Conservation (phyloP, 495 filamentous ascomycete genomes). For the Hyaloscypha variabilis region DNA sequence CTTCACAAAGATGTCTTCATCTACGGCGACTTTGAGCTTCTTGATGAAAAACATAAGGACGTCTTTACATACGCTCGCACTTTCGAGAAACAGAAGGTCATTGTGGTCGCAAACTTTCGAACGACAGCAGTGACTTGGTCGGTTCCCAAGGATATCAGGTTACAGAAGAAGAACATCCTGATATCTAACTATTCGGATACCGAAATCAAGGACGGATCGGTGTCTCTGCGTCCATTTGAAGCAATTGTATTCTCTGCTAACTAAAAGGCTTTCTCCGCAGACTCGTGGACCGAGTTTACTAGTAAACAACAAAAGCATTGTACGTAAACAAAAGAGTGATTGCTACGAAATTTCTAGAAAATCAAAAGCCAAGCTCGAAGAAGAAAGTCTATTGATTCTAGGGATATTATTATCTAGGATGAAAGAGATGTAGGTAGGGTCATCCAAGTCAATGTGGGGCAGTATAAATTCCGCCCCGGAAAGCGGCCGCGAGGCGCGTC, state of each 20-base stretch:
- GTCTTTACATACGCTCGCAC: constrained; percentile 38
- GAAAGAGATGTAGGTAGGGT: background rate
- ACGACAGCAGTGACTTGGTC: constrained; percentile 17
- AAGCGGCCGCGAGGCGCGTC: background rate
- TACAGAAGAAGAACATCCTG: constrained; percentile 15
- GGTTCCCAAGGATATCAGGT: constrained; percentile 6
- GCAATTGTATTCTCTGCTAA: constrained; percentile 21
- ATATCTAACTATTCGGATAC: constrained; percentile 16
- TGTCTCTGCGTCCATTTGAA: constrained; percentile 24
- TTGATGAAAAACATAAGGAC: constrained; percentile 39
- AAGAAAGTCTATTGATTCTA: background rate
- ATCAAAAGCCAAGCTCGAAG: background rate
- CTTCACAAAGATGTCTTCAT: constrained; percentile 45
- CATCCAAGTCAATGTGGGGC: background rate
- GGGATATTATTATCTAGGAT: background rate
- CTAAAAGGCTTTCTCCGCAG: background rate
- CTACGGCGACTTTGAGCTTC: constrained; percentile 46
- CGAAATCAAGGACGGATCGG: background rate
- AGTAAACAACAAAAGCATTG: background rate
- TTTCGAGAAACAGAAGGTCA: constrained; percentile 13
- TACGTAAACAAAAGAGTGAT: background rate
- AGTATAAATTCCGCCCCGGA: background rate
- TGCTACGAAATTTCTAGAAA: background rate
- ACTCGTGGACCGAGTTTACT: background rate
- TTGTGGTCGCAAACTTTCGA: constrained; percentile 25